Percentiles rank a stretch among this genome's conserved stretches.
Evolutionary conservation across 257 asterid genomes (phyloP).

Genomic region (Craterostigma plantagineum): DNA sequence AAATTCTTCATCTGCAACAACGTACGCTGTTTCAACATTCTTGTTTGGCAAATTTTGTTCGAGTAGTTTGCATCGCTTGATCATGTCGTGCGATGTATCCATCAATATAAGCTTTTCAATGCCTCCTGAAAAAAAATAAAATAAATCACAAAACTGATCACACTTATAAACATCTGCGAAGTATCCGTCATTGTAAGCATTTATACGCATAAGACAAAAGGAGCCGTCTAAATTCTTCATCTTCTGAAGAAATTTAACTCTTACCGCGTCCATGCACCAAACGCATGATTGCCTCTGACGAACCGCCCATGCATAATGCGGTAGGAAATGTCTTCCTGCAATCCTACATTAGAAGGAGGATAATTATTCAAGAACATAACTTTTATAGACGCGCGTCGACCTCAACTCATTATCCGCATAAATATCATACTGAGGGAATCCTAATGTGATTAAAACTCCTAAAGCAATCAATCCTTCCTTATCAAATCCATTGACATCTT

Average conservation of each 20-base stretch:
- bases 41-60: slow-evolving; percentile 24
- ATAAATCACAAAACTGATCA: not conserved
- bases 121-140: slow-evolving; percentile 56
- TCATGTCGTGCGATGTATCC: slow-evolving; percentile 84
- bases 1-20: slow-evolving; percentile 84
- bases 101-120: slow-evolving; percentile 69
- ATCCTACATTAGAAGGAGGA: slow-evolving; percentile 35
- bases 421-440: too few species aligned
- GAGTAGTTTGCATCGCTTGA: slow-evolving; percentile 45
- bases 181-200: too few species aligned
- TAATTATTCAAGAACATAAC: slow-evolving; percentile 3
- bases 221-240: not conserved
- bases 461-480: too few species aligned
- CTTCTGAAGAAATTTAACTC: slow-evolving; percentile 11
- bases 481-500: too few species aligned
- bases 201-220: not conserved
- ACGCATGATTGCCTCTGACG: slow-evolving; percentile 68
- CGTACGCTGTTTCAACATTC: slow-evolving; percentile 53
- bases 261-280: slow-evolving; percentile 73
- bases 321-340: slow-evolving; percentile 73
- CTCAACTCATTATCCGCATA: not conserved
- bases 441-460: too few species aligned
- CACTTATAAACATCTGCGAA: not conserved
- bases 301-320: slow-evolving; percentile 81
- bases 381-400: slow-evolving; percentile 1